phyloP scores from a whole-genome alignment of 2,329 filamentous ascomycete species.

The Huntiella savannae region DNA sequence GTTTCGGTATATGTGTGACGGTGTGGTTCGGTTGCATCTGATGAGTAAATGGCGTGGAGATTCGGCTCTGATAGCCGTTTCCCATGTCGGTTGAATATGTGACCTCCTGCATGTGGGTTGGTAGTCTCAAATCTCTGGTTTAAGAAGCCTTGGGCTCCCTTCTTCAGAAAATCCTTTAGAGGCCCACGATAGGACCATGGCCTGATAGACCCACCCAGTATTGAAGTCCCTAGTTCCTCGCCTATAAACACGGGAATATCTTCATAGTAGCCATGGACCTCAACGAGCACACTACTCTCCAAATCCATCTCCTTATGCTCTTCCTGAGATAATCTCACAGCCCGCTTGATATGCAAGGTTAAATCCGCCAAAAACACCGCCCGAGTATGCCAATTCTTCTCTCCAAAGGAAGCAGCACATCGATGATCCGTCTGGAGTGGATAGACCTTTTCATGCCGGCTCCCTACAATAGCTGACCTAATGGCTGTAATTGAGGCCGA shows the following conservation, averaged over 20 bases:
- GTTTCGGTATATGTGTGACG: background rate
- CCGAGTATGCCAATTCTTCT: conserved; percentile 29
- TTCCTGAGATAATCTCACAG: conserved; percentile 16
- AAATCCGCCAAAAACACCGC: conserved; percentile 21
- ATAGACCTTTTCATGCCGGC: conserved; percentile 31
- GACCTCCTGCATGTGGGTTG: conserved; percentile 14
- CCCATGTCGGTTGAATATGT: conserved; percentile 1
- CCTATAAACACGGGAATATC: conserved; percentile 20
- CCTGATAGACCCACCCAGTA: conserved; percentile 21
- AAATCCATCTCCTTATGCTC: conserved; percentile 29
- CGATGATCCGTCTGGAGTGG: conserved; percentile 36
- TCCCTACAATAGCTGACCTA: conserved; percentile 32
- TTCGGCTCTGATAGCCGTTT: conserved; percentile 3
- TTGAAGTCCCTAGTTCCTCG: background rate
- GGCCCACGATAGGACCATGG: conserved; percentile 32
- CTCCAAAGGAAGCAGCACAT: conserved; percentile 34
- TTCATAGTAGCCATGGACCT: conserved; percentile 40
- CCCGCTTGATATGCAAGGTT: conserved; percentile 17
- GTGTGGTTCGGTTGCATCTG: background rate
- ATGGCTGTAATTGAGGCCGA: conserved; percentile 39
- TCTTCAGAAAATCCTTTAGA: conserved; percentile 33
- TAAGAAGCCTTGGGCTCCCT: conserved; percentile 36
- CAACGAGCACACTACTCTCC: conserved; percentile 34
- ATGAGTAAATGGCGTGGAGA: background rate
- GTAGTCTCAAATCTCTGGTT: conserved; percentile 26